Evolutionary conservation across 2,329 filamentous ascomycete species (phyloP).

Genomic region (Allantophomopsis lycopodina): DNA sequence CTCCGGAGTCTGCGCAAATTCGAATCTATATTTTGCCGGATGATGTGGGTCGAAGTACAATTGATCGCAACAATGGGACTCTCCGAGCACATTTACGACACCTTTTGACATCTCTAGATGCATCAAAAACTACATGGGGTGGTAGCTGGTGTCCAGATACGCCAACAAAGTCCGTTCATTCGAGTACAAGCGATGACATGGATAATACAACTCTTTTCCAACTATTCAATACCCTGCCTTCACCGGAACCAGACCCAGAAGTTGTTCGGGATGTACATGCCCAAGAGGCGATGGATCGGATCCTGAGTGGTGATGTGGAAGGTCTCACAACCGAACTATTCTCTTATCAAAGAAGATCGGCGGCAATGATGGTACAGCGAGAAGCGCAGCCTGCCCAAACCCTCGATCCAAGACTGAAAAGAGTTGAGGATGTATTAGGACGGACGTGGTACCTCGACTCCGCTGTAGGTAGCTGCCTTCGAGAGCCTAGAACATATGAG

Average conservation of each 20-base stretch:
- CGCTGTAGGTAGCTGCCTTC: constrained; percentile 44
- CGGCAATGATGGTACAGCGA: constrained; percentile 71
- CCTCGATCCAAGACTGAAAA: constrained; percentile 61
- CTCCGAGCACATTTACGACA: constrained; percentile 30
- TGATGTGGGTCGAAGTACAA: constrained; percentile 39
- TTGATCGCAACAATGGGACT: constrained; percentile 32
- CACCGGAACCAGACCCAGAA: constrained; percentile 43
- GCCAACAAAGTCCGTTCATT: constrained; percentile 22
- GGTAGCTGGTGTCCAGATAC: constrained; percentile 5
- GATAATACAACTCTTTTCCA: constrained; percentile 45
- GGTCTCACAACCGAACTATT: constrained; percentile 57
- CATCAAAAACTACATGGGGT: constrained; percentile 23
- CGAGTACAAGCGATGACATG: constrained; percentile 13
- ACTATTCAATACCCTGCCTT: constrained; percentile 61
- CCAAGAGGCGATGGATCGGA: constrained; percentile 35
- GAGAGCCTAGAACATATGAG: constrained; percentile 61
- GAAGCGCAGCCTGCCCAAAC: constrained; percentile 52
- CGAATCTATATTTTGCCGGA: constrained; percentile 53
- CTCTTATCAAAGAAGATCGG: constrained; percentile 67
- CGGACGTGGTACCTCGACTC: constrained; percentile 56
- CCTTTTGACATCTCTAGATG: constrained; percentile 41
- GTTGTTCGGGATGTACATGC: constrained; percentile 33
- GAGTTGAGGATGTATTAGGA: constrained; percentile 44
- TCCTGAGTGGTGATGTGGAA: constrained; percentile 36
- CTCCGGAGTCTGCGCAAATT: constrained; percentile 16